These are phyloP conservation scores for Spirogloea muscicola DNA, from an alignment of 139 green algal species.

Conservation along the genomic window DNA sequence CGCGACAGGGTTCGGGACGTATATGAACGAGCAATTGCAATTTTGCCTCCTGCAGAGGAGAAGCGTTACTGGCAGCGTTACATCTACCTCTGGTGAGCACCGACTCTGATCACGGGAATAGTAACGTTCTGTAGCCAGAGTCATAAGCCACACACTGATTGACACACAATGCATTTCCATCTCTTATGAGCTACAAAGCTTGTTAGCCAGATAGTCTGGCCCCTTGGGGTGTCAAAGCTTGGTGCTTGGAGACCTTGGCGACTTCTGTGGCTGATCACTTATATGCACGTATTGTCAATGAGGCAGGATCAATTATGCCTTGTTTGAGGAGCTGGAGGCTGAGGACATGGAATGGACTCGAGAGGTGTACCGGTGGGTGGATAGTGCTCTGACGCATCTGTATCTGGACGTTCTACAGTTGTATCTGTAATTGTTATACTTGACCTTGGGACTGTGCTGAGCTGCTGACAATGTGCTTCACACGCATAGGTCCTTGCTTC, in stretches of 20 bases:
- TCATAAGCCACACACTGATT: no score
- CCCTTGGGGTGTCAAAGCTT: no score
- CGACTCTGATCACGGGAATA: not conserved
- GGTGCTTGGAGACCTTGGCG: no score
- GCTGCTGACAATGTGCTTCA: no score
- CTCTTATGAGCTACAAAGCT: no score
- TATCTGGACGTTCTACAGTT: not conserved
- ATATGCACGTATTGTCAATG: no score
- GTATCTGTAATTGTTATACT: not conserved
- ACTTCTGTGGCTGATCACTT: no score
- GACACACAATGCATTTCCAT: no score
- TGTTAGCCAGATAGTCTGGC: no score
- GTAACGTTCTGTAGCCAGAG: not conserved
- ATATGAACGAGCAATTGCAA: slow-evolving; percentile 89
- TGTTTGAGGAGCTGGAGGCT: slow-evolving; percentile 93
- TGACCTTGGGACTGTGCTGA: no score
- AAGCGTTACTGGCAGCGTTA: slow-evolving; percentile 96
- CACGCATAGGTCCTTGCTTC: no score
- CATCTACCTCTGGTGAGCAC: slow-evolving; percentile 88
- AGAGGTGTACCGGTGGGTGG: slow-evolving; percentile 72
- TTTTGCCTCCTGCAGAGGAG: slow-evolving; percentile 79
- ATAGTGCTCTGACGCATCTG: not conserved
- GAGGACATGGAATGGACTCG: slow-evolving; percentile 74
- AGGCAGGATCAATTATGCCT: slow-evolving; percentile 87
- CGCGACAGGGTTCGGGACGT: slow-evolving; percentile 67